Base-by-base conservation (phyloP, 805 yeast genomes). In the Tetrapisispora pingtungensis region DNA sequence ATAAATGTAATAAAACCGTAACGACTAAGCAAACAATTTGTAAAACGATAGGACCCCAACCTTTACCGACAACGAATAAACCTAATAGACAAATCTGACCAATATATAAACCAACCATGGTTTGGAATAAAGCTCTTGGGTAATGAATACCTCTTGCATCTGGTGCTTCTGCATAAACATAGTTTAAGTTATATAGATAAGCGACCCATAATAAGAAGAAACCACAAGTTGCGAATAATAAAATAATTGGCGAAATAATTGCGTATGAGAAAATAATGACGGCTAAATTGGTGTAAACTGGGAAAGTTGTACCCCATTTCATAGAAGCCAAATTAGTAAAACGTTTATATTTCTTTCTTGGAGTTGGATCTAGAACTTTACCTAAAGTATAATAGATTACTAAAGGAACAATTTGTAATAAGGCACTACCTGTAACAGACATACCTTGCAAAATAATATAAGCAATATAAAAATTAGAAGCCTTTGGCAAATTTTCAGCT, bases 11-110 rank as follows among this genome's bases (percentile, higher is more conserved):
- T 58, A 85, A 81, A 4, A 74, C 74, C 0, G 97, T 86, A 51
- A 73, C 63, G 8, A 73, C 75, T 13, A 86, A 55, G 35, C 82
- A 70, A 42, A 89, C 70, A 1, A 78, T 80, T 61, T 84, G 85
- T 43, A 90, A 65, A 3, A 81, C 84, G 50, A 88, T 73, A 32
- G 96, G 95, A 37, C 96, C 97, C 96, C 96, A 90, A 35, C 94
- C 83, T 70, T 86, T 86, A 49, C 94, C 88, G 45, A 90, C 94
- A 15, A 78, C 84, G 60, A 87, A 89, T 45, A 93, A 64, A 44
- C 96, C 97, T 43, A 93, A 61, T 50, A 93, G 55, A 69, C 96
- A 86, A 19, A 88, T 66, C 65, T 90, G 89, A 33, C 95, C 95
- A 37, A 90, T 62, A 62, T 90, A 90, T 36, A 93, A 63, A 46